These are phyloP conservation scores for Mycena citricolor DNA, from an alignment of 1,284 basidiomycete species.

Conservation along the genomic window DNA sequence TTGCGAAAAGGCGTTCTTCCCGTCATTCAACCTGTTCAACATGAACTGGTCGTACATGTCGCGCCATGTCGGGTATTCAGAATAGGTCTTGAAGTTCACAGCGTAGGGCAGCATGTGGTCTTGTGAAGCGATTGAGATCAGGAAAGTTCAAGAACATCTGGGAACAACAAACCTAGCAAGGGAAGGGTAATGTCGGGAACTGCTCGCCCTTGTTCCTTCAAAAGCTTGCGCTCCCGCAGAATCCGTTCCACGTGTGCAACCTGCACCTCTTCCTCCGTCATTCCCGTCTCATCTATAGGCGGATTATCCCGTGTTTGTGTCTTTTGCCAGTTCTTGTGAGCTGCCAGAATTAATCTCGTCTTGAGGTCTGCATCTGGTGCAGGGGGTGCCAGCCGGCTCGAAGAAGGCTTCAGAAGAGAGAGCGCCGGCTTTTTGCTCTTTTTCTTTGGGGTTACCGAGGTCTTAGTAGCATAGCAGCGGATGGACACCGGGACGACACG, in stretches of 20 bases:
- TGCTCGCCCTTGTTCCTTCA: slow-evolving; percentile 1
- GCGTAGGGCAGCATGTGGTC: slow-evolving; percentile 41
- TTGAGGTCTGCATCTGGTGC: neutral
- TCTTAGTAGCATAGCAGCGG: slow-evolving; percentile 18
- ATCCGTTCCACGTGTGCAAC: neutral
- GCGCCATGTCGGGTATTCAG: slow-evolving; percentile 26
- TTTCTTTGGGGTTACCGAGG: slow-evolving; percentile 1
- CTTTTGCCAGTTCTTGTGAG: neutral
- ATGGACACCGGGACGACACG: slow-evolving; percentile 6
- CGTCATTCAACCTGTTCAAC: slow-evolving; percentile 33
- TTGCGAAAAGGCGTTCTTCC: slow-evolving; percentile 35
- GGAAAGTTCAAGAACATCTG: too few relatives aligned
- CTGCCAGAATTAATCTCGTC: neutral
- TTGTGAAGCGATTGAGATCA: too few relatives aligned
- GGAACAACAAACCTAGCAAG: neutral
- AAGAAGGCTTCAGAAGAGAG: neutral
- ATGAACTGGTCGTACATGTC: slow-evolving; percentile 30
- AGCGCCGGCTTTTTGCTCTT: neutral
- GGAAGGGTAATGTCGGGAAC: neutral
- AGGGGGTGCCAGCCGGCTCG: too few relatives aligned
- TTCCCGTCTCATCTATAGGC: neutral
- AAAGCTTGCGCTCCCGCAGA: neutral
- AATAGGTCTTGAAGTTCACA: slow-evolving; percentile 23
- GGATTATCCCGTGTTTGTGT: neutral
- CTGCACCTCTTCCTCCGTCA: slow-evolving; percentile 3